Evolutionary conservation across 1,284 basidiomycete species (phyloP).

Genomic region (Ustilago xerochloae): DNA sequence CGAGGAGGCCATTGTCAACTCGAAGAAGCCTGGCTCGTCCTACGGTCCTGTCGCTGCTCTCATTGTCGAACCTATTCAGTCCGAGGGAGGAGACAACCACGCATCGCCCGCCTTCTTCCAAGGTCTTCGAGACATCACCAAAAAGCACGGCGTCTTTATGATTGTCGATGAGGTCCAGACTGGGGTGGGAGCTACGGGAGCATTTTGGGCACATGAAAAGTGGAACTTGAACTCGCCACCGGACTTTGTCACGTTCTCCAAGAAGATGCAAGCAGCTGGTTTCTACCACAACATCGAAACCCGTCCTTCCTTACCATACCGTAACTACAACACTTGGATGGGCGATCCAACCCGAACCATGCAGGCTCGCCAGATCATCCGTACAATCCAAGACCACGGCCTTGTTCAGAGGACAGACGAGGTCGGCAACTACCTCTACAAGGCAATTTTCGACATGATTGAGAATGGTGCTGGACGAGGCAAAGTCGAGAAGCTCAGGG

Average conservation of each 20-base stretch:
- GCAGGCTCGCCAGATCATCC: slow-evolving; percentile 72
- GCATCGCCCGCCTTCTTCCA: slow-evolving; percentile 72
- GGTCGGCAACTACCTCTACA: slow-evolving; percentile 69
- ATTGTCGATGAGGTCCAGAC: slow-evolving; percentile 74
- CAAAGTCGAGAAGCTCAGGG: slow-evolving; percentile 70
- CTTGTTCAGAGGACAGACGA: slow-evolving; percentile 69
- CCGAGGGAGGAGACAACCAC: slow-evolving; percentile 74
- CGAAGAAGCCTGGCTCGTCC: slow-evolving; percentile 63
- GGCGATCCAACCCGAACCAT: slow-evolving; percentile 72
- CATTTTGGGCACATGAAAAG: slow-evolving; percentile 74
- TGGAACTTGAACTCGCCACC: slow-evolving; percentile 71
- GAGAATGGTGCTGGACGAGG: slow-evolving; percentile 32
- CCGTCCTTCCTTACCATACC: slow-evolving; percentile 71
- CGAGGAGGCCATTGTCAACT: slow-evolving; percentile 68
- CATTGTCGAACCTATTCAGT: slow-evolving; percentile 73
- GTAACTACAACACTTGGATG: slow-evolving; percentile 70
- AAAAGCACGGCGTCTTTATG: slow-evolving; percentile 70
- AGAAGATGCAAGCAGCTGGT: slow-evolving; percentile 67
- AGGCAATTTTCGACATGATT: slow-evolving; percentile 63
- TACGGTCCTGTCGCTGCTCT: slow-evolving; percentile 72
- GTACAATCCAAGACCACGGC: slow-evolving; percentile 69
- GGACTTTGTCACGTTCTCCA: slow-evolving; percentile 73
- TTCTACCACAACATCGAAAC: slow-evolving; percentile 72
- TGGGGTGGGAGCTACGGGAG: slow-evolving; percentile 72
- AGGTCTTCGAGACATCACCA: slow-evolving; percentile 70